These are phyloP conservation scores for Acer yangbiense DNA, from an alignment of 345 rosid genomes.

Conservation along the genomic window DNA sequence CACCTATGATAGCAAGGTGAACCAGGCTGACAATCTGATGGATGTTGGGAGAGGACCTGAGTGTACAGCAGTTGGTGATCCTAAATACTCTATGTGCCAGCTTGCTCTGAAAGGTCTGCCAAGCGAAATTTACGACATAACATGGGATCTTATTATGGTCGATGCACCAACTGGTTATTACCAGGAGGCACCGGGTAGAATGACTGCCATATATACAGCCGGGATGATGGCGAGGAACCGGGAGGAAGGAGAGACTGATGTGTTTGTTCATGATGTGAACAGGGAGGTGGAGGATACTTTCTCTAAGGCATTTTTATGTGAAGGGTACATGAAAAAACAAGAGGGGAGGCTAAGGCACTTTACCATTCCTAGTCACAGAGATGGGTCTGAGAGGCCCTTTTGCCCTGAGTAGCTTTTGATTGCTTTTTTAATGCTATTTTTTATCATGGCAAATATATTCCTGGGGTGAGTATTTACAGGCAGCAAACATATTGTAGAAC, in stretches of 20 bases:
- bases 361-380: constrained; percentile 71
- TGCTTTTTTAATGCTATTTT: background rate
- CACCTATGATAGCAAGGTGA: constrained; percentile 72
- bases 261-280: constrained; percentile 88
- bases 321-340: constrained; percentile 71
- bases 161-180: constrained; percentile 86
- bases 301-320: constrained; percentile 73
- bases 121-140: constrained; percentile 60
- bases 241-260: constrained; percentile 70
- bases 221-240: constrained; percentile 89
- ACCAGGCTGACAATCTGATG: constrained; percentile 63
- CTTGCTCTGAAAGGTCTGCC: constrained; percentile 87
- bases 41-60: constrained; percentile 74
- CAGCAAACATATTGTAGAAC: background rate
- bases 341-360: constrained; percentile 86
- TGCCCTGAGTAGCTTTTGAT: constrained; percentile 50
- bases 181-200: constrained; percentile 86
- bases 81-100: constrained; percentile 72
- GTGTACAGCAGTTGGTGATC: constrained; percentile 68
- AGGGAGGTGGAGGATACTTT: constrained; percentile 74
- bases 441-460: background rate
- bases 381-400: constrained; percentile 49
- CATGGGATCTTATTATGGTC: constrained; percentile 90
- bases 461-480: background rate
- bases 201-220: constrained; percentile 80